Percentiles rank a stretch among this genome's conserved stretches.
phyloP scores from a whole-genome alignment of 139 green algal species.

The Tetratostichococcus sp. region DNA sequence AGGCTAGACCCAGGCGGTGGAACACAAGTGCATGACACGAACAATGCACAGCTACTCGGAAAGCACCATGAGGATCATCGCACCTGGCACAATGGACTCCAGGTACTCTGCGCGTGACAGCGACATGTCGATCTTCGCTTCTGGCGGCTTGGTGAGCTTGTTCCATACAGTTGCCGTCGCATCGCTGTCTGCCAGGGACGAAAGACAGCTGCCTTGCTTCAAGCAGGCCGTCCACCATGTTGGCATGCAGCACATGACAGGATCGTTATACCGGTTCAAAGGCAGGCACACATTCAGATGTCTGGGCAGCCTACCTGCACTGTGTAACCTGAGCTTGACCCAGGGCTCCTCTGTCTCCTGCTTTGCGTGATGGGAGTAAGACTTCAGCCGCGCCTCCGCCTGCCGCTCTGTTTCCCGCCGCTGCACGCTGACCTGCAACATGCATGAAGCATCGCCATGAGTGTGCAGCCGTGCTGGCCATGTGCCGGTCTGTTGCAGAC shows the following conservation, averaged over 20 bases:
- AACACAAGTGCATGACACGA: no score
- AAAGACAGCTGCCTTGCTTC: not conserved
- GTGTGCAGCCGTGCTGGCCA: no score
- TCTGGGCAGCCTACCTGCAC: not conserved
- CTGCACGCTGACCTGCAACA: constrained; percentile 64
- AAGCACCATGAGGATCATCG: no score
- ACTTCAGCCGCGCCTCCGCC: constrained; percentile 55
- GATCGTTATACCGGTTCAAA: no score
- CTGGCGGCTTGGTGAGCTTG: not conserved
- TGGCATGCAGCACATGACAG: no score
- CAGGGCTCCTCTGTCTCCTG: constrained; percentile 44
- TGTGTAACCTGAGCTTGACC: constrained; percentile 20
- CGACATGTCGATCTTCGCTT: not conserved
- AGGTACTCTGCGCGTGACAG: constrained; percentile 4
- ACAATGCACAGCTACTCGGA: no score
- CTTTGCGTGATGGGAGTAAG: constrained; percentile 56
- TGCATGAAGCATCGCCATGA: no score
- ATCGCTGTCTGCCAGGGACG: not conserved
- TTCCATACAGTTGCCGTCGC: not conserved
- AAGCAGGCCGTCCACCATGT: no score
- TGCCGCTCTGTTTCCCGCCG: constrained; percentile 84
- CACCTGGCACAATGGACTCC: not conserved
- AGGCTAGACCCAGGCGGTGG: no score
- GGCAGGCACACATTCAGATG: no score
- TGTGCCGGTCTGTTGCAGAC: no score